Conservation (phyloP, 108 stramenopile genomes). For the Cyclotella kingstonii region DNA sequence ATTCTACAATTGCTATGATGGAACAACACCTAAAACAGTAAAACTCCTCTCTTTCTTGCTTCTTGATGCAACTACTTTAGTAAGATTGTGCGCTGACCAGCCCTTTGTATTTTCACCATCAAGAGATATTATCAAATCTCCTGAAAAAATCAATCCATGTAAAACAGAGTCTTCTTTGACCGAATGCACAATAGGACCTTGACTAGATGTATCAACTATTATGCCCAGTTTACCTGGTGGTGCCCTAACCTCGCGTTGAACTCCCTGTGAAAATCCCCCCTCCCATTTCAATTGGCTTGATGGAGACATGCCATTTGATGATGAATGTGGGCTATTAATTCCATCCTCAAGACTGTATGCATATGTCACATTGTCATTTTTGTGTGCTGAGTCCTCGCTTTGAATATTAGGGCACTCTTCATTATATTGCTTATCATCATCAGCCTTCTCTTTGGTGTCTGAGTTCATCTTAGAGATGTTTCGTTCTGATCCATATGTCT, state of each 20-base stretch:
- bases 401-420: not conserved
- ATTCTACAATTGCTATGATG: not conserved
- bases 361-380: constrained; percentile 49
- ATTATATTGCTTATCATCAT: not conserved
- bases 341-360: constrained; percentile 64
- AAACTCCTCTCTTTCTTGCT: constrained; percentile 8
- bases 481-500: too few relatives aligned
- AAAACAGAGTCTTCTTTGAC: constrained; percentile 57
- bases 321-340: constrained; percentile 21
- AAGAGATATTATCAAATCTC: constrained; percentile 77
- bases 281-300: not conserved
- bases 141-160: constrained; percentile 52
- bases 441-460: not conserved
- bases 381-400: constrained; percentile 3
- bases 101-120: constrained; percentile 69
- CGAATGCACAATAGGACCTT: constrained; percentile 75
- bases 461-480: too few relatives aligned
- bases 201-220: constrained; percentile 76
- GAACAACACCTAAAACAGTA: constrained; percentile 7
- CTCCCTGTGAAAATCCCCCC: not conserved
- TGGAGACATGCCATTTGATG: not conserved
- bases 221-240: constrained; percentile 83
- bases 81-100: constrained; percentile 71
- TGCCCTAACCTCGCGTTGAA: constrained; percentile 37
- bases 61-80: constrained; percentile 56